A percentile compares a stretch with the other conserved stretches of the same genome.
Conservation (phyloP, 129 eudicot species). For the Chrysanthemum makinoi region DNA sequence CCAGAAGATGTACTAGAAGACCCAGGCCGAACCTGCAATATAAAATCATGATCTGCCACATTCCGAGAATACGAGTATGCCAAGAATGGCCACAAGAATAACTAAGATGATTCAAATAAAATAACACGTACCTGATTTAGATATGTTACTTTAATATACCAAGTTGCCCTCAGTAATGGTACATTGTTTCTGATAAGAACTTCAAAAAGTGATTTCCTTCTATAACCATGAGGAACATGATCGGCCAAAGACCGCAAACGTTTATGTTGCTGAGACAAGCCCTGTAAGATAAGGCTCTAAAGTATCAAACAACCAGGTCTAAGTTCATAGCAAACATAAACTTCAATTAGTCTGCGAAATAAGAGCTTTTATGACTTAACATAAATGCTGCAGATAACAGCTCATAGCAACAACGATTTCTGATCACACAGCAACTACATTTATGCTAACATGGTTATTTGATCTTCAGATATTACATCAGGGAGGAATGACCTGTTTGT, state of each 20-base stretch:
- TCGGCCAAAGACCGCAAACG: constrained; percentile 83
- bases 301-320: background rate
- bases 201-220: constrained; percentile 81
- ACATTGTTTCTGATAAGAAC: constrained; percentile 90
- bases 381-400: too few species aligned
- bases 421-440: too few species aligned
- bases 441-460: too few species aligned
- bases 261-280: constrained; percentile 95
- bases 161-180: constrained; percentile 88
- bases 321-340: constrained; percentile 2
- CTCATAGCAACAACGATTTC: too few species aligned
- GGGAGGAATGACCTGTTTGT: too few species aligned
- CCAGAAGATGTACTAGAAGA: constrained; percentile 66
- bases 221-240: constrained; percentile 89
- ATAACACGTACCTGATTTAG: constrained; percentile 76
- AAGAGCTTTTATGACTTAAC: background rate
- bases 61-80: constrained; percentile 18
- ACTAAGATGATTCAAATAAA: background rate
- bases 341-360: background rate
- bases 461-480: too few species aligned
- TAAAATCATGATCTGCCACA: constrained; percentile 24
- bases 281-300: constrained; percentile 43
- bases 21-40: constrained; percentile 72
- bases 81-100: background rate
- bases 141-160: constrained; percentile 93